Percentiles rank a stretch among this genome's conserved stretches.
Conservation (phyloP, 2,329 filamentous ascomycete genomes). For the Stagonosporopsis rhizophila region DNA sequence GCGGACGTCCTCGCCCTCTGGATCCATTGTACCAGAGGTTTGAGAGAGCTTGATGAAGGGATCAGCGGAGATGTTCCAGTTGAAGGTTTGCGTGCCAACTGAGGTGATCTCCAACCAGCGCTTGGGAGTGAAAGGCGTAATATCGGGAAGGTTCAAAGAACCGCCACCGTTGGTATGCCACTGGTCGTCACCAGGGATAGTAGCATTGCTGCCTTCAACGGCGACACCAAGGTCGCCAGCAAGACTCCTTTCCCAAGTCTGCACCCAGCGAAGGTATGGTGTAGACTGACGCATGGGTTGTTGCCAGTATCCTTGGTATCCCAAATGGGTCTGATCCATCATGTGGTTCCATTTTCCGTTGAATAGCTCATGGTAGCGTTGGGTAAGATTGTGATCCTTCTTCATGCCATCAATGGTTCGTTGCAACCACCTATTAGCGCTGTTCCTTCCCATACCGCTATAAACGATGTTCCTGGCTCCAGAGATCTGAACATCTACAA, state of each 20-base stretch:
- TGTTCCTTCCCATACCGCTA: conserved; percentile 47
- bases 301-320: conserved; percentile 60
- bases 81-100: conserved; percentile 40
- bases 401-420: conserved; percentile 48
- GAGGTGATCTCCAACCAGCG: conserved; percentile 50
- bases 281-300: conserved; percentile 75
- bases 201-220: conserved; percentile 70
- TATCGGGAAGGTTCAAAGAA: conserved; percentile 39
- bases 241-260: conserved; percentile 63
- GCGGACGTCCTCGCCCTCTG: conserved; percentile 42
- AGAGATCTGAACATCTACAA: conserved; percentile 58
- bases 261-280: conserved; percentile 67
- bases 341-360: conserved; percentile 52
- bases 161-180: conserved; percentile 61
- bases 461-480: conserved; percentile 48
- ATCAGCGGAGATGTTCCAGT: conserved; percentile 47
- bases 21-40: conserved; percentile 39
- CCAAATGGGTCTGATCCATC: conserved; percentile 52
- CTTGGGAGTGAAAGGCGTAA: conserved; percentile 45
- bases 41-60: conserved; percentile 49
- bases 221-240: conserved; percentile 69
- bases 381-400: conserved; percentile 46
- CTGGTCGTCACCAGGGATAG: conserved; percentile 70
- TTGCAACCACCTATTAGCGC: conserved; percentile 48
- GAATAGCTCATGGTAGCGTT: conserved; percentile 45